Conservation (phyloP, 768 basidiomycete genomes). For the Lentinula sp. region DNA sequence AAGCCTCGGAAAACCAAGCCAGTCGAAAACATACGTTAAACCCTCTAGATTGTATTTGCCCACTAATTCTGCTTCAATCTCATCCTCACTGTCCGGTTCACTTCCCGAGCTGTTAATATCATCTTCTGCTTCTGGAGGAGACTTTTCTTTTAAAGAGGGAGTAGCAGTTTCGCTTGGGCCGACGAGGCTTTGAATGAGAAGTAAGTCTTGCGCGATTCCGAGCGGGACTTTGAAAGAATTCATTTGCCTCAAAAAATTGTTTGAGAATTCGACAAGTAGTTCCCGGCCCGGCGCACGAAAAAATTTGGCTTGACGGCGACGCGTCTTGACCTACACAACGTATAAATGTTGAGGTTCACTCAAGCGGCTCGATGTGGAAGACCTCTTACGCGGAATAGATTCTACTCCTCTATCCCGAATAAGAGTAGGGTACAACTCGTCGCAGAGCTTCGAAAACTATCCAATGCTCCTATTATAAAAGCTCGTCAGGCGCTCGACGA, state of each 20-base stretch:
- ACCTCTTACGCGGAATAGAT: slow-evolving; percentile 17
- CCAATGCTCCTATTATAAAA: slow-evolving; percentile 77
- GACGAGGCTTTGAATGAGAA: slow-evolving; percentile 65
- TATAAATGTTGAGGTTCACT: slow-evolving; percentile 11
- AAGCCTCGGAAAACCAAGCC: background rate
- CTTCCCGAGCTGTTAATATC: slow-evolving; percentile 50
- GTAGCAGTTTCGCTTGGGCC: slow-evolving; percentile 25
- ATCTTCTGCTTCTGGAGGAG: slow-evolving; percentile 11
- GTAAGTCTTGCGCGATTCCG: slow-evolving; percentile 64
- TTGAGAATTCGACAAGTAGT: background rate
- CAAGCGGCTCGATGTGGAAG: slow-evolving; percentile 10
- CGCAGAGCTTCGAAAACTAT: slow-evolving; percentile 77
- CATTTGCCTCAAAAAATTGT: slow-evolving; percentile 16
- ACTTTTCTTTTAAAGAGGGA: background rate
- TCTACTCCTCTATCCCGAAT: slow-evolving; percentile 46
- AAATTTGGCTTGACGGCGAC: background rate
- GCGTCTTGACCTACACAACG: slow-evolving; percentile 4
- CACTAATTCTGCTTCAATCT: slow-evolving; percentile 62
- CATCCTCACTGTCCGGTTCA: slow-evolving; percentile 61
- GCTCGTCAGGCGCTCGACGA: slow-evolving; percentile 82
- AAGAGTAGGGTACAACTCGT: slow-evolving; percentile 75
- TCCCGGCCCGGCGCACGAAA: background rate
- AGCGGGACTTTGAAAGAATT: slow-evolving; percentile 55
- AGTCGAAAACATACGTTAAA: background rate
- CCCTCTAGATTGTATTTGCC: slow-evolving; percentile 21